Evolutionary conservation across 2,329 filamentous ascomycete genomes (phyloP).

Genomic region (Botrytis porri): DNA sequence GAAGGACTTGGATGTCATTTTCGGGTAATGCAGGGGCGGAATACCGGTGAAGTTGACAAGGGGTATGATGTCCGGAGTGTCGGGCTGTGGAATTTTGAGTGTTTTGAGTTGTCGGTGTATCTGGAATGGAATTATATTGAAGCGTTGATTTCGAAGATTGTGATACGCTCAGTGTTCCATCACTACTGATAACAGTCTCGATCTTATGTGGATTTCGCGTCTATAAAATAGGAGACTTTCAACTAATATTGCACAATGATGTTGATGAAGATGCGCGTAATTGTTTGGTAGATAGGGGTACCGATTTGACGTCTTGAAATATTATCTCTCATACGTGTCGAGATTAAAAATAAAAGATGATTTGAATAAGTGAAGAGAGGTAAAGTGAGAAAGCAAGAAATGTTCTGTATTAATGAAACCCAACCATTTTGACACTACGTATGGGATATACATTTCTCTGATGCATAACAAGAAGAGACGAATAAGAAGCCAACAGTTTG

Average conservation of each 20-base stretch:
- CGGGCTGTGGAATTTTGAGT: background rate
- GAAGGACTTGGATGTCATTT: slow-evolving; percentile 5
- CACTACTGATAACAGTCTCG: background rate
- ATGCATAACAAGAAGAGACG: background rate
- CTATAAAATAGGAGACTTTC: too few species aligned
- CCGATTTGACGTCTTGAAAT: background rate
- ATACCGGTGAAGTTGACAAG: slow-evolving; percentile 1
- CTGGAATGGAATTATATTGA: background rate
- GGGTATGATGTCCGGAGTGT: background rate
- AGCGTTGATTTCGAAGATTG: background rate
- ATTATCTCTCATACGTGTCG: too few species aligned
- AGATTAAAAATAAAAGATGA: background rate
- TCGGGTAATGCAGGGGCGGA: slow-evolving; percentile 14
- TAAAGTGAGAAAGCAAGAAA: background rate
- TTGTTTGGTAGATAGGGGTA: background rate
- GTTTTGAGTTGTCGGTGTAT: background rate
- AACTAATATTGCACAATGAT: background rate
- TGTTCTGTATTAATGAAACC: background rate
- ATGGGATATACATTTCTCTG: background rate
- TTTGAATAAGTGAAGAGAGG: background rate
- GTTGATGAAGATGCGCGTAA: background rate
- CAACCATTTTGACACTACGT: too few species aligned
- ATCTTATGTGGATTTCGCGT: background rate
- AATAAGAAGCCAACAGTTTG: background rate
- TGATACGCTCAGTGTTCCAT: background rate